Base-by-base conservation (phyloP, 495 filamentous ascomycete species). In the Cercophora sp. region DNA sequence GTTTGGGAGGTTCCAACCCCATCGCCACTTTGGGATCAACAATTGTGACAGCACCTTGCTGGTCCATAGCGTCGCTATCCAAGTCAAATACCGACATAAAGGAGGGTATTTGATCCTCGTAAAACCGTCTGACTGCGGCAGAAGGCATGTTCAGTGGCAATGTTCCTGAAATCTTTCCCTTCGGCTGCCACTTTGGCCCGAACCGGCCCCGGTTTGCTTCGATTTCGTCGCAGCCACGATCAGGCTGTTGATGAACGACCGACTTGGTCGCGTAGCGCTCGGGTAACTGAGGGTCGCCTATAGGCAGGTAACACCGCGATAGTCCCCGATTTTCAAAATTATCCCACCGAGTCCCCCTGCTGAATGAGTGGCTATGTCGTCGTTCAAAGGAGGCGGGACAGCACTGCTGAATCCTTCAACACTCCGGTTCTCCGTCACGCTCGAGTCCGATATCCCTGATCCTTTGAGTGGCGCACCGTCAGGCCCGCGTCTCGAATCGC, bases 81-180 rank as follows among this genome's bases (percentile, higher is more conserved):
- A 78, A 65, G 54, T 78, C 83, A 70, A 79, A 86, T 27, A 86
- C 83, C 35, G 83, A 85, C 83, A 86, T 86, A 52, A 86, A 84
- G 36, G 84, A 85, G 45, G 85, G 83, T 66, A 86, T 81, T 57
- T 85, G 82, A 68, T 85, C 82, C 75, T 81, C 76, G 56, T 79
- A 80, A 56, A 77, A 55, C 57, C 74, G 70, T 54, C 76, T 69
- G 35, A 70, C 70, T 20, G 76, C 69, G 42, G 77, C 74, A 44
- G 77, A 79, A 65, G 76, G 77, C 77, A 81, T 81, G 34, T 70
- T 79, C 65, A 41, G 54, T 37, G 49, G 52, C 55, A 51, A 11
- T 51, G 35, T 8, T 13, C 20, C 40, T 25, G 22, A 27, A 18
- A 18, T 35, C 40, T 3, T 29, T 45, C n/a, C 42, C 43, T 15